These are phyloP conservation scores for Diaporthe ampelina DNA, from an alignment of 2,329 filamentous ascomycete genomes.

Conservation along the genomic window DNA sequence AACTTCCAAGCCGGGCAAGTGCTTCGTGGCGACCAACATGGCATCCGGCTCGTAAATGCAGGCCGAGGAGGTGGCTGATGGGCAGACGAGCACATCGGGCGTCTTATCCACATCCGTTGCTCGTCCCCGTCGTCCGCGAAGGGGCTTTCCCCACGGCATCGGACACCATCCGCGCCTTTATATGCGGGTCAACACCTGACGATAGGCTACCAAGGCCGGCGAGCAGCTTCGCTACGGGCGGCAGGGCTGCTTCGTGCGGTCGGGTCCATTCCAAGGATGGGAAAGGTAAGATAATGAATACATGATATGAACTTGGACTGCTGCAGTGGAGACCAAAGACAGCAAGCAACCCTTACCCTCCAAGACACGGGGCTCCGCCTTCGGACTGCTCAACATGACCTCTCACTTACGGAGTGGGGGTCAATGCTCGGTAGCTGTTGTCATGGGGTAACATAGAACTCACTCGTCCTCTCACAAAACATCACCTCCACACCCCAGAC, in stretches of 20 bases:
- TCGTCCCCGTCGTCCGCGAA: slow-evolving; percentile 5
- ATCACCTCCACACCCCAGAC: neutral
- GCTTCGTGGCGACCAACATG: slow-evolving; percentile 11
- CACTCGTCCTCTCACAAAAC: neutral
- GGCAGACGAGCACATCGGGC: neutral
- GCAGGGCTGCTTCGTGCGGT: neutral
- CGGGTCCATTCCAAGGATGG: neutral
- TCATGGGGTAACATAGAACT: neutral
- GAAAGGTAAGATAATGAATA: neutral
- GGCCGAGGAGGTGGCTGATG: neutral
- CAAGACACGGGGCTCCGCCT: neutral
- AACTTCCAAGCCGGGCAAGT: slow-evolving; percentile 15
- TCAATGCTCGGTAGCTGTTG: neutral
- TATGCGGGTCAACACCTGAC: neutral
- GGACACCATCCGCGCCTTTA: neutral
- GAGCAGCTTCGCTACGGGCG: neutral
- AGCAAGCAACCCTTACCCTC: slow-evolving; percentile 16
- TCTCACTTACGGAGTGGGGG: neutral
- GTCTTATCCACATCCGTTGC: slow-evolving; percentile 6
- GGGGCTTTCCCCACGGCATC: neutral
- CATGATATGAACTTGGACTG: neutral
- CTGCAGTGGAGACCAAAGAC: neutral
- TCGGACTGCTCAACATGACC: slow-evolving; percentile 17
- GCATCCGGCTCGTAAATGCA: slow-evolving; percentile 32
- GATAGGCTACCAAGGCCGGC: slow-evolving; percentile 13